Percentiles rank a stretch among this genome's conserved stretches.
These are phyloP conservation scores for Nidularia pulvinata DNA, from an alignment of 768 basidiomycete species.

Conservation along the genomic window DNA sequence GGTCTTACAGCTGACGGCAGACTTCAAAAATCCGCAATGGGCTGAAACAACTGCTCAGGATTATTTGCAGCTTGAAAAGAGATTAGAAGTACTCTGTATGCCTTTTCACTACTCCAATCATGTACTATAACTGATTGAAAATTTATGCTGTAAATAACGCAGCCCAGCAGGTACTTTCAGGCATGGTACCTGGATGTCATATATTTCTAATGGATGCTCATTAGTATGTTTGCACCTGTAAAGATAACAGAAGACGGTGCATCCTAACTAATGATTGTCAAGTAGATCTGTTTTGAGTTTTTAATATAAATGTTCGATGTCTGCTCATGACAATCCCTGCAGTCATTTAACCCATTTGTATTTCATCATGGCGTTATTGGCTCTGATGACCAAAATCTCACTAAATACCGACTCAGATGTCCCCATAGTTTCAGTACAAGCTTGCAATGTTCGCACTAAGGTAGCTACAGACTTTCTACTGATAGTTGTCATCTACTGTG, in stretches of 20 bases:
- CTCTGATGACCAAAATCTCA: conserved; percentile 23
- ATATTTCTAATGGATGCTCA: background rate
- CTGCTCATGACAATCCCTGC: conserved; percentile 11
- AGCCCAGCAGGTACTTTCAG: conserved; percentile 11
- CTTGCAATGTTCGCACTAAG: no score
- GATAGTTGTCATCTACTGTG: conserved; percentile 20
- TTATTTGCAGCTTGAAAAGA: conserved; percentile 17
- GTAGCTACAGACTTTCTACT: background rate
- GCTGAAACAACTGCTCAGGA: conserved; percentile 30
- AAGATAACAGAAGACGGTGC: conserved; percentile 20
- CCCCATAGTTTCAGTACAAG: conserved; percentile 22
- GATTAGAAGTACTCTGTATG: conserved; percentile 17
- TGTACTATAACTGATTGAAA: background rate
- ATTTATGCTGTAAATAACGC: conserved; percentile 19
- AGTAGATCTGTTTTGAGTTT: conserved; percentile 9
- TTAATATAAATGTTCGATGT: background rate
- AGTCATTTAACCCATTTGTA: conserved; percentile 15
- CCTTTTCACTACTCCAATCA: background rate
- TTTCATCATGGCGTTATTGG: conserved; percentile 24
- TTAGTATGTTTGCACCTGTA: conserved; percentile 13
- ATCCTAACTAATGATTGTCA: conserved; percentile 16
- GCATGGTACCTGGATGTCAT: background rate
- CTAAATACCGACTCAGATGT: conserved; percentile 21
- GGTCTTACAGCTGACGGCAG: conserved; percentile 33
- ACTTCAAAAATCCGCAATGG: conserved; percentile 29